Base-by-base conservation (phyloP, 2,329 filamentous ascomycete species). In the Phaeosphaeria sp. region DNA sequence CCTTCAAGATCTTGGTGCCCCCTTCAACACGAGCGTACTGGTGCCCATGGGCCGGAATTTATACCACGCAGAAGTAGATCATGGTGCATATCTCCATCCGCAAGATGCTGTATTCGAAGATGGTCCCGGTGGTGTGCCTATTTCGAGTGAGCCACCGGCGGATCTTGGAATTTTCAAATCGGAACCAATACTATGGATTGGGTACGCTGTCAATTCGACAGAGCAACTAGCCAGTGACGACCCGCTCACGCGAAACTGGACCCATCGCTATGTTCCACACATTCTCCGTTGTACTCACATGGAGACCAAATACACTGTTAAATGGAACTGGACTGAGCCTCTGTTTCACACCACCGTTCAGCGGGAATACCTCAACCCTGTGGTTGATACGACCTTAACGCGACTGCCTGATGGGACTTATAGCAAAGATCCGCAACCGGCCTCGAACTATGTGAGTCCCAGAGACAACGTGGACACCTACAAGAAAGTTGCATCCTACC, bases 111-210 rank as follows among this genome's bases (percentile, higher is more conserved):
- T 56, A 4, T 63, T 69, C 7, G 59, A 69, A 15, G 62, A 56
- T 13, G 52, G 58, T 4, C 33, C 64, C 1, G 76, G 72, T 13
- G 80, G 76, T 27, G 68, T 77, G 21, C 69, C 71, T 3, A 15
- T 13, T 13, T 17, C 41, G 3, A 56, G 57, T 15, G 54, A 59
- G 9, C 53, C 60, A 18, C 64, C 71, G 18, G 59, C 58, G 20
- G 60, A 72, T 39, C 55, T 60, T 4, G 72, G 72, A 6, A 57
- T 65, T 0, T 73, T 77, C 55, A 74, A 72, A 52, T 55, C 65
- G 0, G 74, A 77, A 52, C 73, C 75, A 1, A 58, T 72, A 1
- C 54, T 77, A 1, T 77, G 75, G 75, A 69, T 77, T 18, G 74
- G 75, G 0, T 73, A 72, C 39, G 62, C 72, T 1, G 54, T 67